phyloP scores from a whole-genome alignment of 2,329 filamentous ascomycete genomes.

The Neofusicoccum umdonicola region DNA sequence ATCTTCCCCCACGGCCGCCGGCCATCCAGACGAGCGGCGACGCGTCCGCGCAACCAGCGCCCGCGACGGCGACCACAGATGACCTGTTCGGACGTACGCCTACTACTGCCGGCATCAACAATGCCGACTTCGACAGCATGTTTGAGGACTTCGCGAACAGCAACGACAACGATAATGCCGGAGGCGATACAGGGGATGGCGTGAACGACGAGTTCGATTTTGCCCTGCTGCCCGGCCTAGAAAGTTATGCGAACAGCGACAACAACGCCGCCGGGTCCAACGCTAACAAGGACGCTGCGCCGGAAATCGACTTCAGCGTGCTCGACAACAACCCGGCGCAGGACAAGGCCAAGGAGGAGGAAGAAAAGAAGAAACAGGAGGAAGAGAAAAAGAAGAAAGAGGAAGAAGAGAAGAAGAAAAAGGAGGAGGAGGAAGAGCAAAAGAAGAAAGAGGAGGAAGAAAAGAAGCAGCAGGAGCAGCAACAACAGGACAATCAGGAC shows the following conservation, averaged over 20 bases:
- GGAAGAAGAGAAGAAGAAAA: not conserved
- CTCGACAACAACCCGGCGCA: not conserved
- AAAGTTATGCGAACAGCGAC: conserved; percentile 39
- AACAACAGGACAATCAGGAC: conserved; percentile 16
- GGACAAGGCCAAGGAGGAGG: not conserved
- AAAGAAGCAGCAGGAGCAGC: not conserved
- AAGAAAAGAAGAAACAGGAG: not conserved
- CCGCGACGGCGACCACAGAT: conserved; percentile 22
- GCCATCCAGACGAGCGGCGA: conserved; percentile 21
- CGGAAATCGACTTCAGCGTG: conserved; percentile 9
- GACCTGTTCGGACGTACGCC: conserved; percentile 33
- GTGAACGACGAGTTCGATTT: conserved; percentile 27
- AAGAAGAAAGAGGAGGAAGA: not conserved
- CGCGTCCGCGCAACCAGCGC: not conserved
- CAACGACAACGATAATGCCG: conserved; percentile 7
- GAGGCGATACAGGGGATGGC: not conserved
- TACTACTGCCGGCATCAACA: conserved; percentile 27
- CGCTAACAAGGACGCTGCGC: not conserved
- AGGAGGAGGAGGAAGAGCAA: not conserved
- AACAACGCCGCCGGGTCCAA: conserved; percentile 22
- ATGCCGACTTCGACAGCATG: conserved; percentile 36
- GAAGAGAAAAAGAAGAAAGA: not conserved
- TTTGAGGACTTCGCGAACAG: conserved; percentile 17
- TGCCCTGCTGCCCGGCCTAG: conserved; percentile 40
- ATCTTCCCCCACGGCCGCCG: conserved; percentile 1